phyloP scores from a whole-genome alignment of 345 rosid genomes.

The Brassica rapa region DNA sequence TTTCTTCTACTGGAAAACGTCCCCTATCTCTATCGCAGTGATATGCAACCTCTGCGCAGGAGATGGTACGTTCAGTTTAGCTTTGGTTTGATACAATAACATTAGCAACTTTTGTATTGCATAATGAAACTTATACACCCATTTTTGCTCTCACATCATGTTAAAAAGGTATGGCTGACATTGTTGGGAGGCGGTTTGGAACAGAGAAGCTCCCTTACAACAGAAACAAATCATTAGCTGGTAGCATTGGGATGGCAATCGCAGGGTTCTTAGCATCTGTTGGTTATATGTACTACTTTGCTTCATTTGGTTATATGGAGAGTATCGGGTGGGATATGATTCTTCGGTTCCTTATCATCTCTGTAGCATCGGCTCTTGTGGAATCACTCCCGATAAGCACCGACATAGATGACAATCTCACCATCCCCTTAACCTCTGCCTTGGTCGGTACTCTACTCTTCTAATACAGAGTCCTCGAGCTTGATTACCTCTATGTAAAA shows the following conservation, averaged over 20 bases:
- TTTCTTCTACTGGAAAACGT: constrained; percentile 71
- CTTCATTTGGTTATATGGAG: constrained; percentile 64
- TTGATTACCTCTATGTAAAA: not conserved
- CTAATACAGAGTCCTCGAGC: not conserved
- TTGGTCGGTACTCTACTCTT: constrained; percentile 62
- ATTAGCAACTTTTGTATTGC: constrained; percentile 13
- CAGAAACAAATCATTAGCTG: constrained; percentile 74
- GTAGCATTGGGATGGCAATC: constrained; percentile 79
- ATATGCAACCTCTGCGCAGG: constrained; percentile 96
- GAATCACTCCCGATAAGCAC: constrained; percentile 90
- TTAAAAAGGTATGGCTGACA: constrained; percentile 80
- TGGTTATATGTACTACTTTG: constrained; percentile 70
- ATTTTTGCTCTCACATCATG: constrained; percentile 6
- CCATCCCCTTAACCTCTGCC: constrained; percentile 65
- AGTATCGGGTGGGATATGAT: constrained; percentile 50
- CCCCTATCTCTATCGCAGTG: constrained; percentile 75
- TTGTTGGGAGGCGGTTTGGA: constrained; percentile 84
- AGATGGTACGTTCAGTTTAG: constrained; percentile 62
- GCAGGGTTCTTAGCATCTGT: constrained; percentile 77
- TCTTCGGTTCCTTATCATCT: constrained; percentile 61
- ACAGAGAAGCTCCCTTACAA: constrained; percentile 73
- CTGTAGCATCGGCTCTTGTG: constrained; percentile 67
- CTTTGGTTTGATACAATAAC: constrained; percentile 7
- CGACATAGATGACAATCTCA: constrained; percentile 86
- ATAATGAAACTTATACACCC: not conserved